Conservation (phyloP, 176 grass and related monocot species). For the Tillandsia fasciculata region DNA sequence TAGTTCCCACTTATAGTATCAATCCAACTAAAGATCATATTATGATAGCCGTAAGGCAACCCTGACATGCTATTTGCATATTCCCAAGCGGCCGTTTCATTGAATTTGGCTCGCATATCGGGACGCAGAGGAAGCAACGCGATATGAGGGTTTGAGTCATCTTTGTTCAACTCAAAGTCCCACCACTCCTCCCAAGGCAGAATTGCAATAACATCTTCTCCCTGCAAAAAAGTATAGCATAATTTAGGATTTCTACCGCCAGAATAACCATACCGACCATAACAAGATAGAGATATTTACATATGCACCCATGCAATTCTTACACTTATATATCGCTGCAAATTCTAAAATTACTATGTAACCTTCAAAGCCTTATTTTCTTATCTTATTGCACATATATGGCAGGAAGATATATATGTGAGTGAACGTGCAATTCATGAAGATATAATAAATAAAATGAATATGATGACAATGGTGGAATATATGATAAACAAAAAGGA, state of each 20-base stretch:
- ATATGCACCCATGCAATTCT: too few relatives aligned
- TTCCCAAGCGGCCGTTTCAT: conserved; percentile 86
- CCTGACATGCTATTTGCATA: conserved; percentile 81
- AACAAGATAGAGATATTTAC: too few relatives aligned
- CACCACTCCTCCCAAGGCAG: conserved; percentile 99
- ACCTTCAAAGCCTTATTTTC: too few relatives aligned
- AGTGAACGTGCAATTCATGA: too few relatives aligned
- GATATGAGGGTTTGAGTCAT: conserved; percentile 91
- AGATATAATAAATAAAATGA: too few relatives aligned
- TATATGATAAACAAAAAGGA: too few relatives aligned
- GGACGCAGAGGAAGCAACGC: conserved; percentile 69
- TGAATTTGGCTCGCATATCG: conserved; percentile 75
- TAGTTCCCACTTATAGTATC: conserved; percentile 89
- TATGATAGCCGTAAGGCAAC: conserved; percentile 87
- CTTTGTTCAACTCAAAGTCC: conserved; percentile 67
- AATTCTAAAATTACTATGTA: too few relatives aligned
- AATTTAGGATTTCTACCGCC: background rate
- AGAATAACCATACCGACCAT: background rate
- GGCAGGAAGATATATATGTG: too few relatives aligned
- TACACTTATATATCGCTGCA: too few relatives aligned
- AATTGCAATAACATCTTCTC: conserved; percentile 92
- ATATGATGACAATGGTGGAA: too few relatives aligned
- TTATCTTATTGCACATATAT: too few relatives aligned
- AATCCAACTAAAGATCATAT: conserved; percentile 99
- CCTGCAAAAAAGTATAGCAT: conserved; percentile 31